phyloP scores from a whole-genome alignment of 2,329 filamentous ascomycete genomes.

The Tolypocladium tropicale region DNA sequence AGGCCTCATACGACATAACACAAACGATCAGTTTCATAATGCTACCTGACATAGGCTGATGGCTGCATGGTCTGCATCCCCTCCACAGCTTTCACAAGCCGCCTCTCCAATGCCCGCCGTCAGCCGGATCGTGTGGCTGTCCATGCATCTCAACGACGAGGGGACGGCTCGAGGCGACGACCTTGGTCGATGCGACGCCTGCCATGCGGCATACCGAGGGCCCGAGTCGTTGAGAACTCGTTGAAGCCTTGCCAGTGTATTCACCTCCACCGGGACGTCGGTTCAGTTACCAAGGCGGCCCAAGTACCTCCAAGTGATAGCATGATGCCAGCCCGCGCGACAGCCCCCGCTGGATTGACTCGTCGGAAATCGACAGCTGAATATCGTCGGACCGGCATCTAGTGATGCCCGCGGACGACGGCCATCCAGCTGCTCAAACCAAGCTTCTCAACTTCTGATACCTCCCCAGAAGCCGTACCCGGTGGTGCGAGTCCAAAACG shows the following conservation, averaged over 20 bases:
- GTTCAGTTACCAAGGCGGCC: too few species aligned
- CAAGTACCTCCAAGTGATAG: not conserved
- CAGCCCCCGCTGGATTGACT: not conserved
- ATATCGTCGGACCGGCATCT: not conserved
- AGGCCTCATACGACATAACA: not conserved
- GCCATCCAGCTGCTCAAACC: not conserved
- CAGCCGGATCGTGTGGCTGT: not conserved
- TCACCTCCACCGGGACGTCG: not conserved
- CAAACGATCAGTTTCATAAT: slow-evolving; percentile 5
- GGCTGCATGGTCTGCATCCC: not conserved
- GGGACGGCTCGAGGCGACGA: not conserved
- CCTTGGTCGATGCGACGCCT: not conserved
- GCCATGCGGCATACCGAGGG: not conserved
- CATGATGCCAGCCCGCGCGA: not conserved
- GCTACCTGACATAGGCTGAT: slow-evolving; percentile 5
- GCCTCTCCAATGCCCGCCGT: not conserved
- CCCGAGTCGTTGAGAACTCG: not conserved
- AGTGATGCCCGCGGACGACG: not conserved
- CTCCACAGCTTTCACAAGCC: not conserved
- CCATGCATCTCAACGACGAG: not conserved
- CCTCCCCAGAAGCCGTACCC: slow-evolving; percentile 26
- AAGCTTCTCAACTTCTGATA: slow-evolving; percentile 8
- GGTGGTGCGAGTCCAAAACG: slow-evolving; percentile 13
- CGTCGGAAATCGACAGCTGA: not conserved
- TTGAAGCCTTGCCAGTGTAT: not conserved